Evolutionary conservation across 306 rosid species (phyloP), one percentile per base, ranked within the genome.

Genomic region (Fagus sylvatica): DNA sequence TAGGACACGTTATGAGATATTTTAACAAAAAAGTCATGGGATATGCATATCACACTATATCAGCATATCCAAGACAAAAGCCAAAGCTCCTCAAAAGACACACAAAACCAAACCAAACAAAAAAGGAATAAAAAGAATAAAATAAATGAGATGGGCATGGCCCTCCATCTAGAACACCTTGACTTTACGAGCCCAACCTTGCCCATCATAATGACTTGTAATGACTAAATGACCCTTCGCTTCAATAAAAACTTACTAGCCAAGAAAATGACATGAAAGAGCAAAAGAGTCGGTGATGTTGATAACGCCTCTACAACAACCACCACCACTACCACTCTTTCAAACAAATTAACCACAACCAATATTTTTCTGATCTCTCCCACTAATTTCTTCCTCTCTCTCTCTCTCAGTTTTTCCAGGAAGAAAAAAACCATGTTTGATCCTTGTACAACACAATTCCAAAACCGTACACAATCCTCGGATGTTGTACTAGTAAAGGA

Each of bases 111-210:
- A 43, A 22, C 28, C 28, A 46, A 46, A 46, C 51, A 9, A 39
- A 80, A 22, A 33, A 28, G 57, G 3, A 3, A 40, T 22, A 22
- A 22, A 22, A 22, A 22, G 28, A 22, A 22, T 22, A 22, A 22
- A 22, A 22, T 22, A 22, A 22, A 22, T 22, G 28, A 43, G 77
- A 53, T 69, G 6, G 48, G 33, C 4, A 1, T 36, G 77, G 83
- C 78, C 76, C 75, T 9, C 71, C 77, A 57, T 84, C 88, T 48
- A 84, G 81, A 81, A 78, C 28, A 13, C 62, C 86, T 90, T 86
- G 97, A 91, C 97, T 77, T 81, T 9, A 1, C 46, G 60, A 71
- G 2, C 70, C 48, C 34, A 11, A 37, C 3, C 16, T 13, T 2
- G 28, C 22, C 48, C 54, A 6, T 28, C 73, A 7, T n/a, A 59